Conservation (phyloP, 352 stramenopile genomes). For the Phytophthora pinifolia region DNA sequence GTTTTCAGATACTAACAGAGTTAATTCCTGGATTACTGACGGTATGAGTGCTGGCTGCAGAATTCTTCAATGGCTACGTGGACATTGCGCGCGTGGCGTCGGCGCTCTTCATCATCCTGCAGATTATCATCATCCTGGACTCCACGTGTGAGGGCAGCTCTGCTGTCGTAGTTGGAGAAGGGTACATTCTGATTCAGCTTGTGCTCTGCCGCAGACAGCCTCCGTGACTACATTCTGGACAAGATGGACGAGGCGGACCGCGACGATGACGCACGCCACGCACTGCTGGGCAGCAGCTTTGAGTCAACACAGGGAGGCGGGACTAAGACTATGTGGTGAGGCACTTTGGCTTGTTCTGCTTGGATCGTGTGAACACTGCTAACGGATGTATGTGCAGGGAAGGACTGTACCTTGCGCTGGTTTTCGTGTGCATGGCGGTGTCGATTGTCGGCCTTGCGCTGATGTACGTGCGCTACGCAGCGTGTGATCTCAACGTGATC, state of each 20-base stretch:
- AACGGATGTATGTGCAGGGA: constrained; percentile 38
- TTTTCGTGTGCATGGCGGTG: constrained; percentile 35
- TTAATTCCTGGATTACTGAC: neutral
- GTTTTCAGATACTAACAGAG: neutral
- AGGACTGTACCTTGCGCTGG: constrained; percentile 47
- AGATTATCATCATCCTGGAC: constrained; percentile 85
- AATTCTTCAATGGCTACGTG: constrained; percentile 68
- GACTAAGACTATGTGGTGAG: constrained; percentile 30
- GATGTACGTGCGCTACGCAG: constrained; percentile 54
- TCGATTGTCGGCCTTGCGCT: constrained; percentile 46
- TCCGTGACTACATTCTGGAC: constrained; percentile 63
- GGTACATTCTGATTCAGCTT: neutral
- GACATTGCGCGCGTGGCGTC: constrained; percentile 62
- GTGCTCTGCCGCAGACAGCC: constrained; percentile 41
- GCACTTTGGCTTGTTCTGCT: neutral
- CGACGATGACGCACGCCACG: constrained; percentile 52
- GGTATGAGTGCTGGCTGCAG: constrained; percentile 17
- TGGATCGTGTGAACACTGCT: neutral
- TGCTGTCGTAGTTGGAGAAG: too few species aligned
- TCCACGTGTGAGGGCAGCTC: constrained; percentile 46
- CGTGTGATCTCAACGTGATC: constrained; percentile 51
- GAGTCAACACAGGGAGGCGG: constrained; percentile 25
- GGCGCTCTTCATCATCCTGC: constrained; percentile 66
- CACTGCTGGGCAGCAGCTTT: constrained; percentile 38
- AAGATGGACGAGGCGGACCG: constrained; percentile 68